phyloP scores from a whole-genome alignment of 2,329 filamentous ascomycete genomes.

The Xylaria sp. region DNA sequence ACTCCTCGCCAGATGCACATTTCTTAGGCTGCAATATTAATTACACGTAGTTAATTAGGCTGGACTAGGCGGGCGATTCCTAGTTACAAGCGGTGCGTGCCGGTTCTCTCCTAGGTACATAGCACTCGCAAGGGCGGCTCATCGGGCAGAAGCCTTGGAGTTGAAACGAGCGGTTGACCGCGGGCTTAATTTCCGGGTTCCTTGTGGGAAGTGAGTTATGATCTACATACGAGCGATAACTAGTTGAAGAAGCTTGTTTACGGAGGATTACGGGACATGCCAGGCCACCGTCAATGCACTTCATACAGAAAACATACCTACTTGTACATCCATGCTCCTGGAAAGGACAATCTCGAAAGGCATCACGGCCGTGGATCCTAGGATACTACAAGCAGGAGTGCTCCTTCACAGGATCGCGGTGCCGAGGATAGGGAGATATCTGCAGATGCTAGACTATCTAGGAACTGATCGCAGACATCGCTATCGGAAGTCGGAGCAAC shows the following conservation, averaged over 20 bases:
- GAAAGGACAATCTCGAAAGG: neutral
- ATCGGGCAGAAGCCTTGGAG: neutral
- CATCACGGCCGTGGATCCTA: neutral
- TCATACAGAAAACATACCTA: too few relatives aligned
- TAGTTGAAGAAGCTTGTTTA: neutral
- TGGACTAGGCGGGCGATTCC: neutral
- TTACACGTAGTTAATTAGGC: neutral
- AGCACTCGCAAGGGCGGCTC: neutral
- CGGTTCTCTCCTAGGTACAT: neutral
- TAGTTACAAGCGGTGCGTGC: neutral
- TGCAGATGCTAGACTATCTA: neutral
- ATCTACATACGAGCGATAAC: neutral
- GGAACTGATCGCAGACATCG: neutral
- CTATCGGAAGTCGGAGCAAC: neutral
- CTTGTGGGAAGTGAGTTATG: neutral
- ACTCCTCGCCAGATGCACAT: neutral
- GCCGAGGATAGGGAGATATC: neutral
- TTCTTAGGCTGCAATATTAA: neutral
- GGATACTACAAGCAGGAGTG: neutral
- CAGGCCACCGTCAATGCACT: conserved; percentile 2
- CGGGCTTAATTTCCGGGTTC: neutral
- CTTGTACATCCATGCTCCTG: neutral
- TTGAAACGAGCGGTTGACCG: neutral
- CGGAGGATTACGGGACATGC: neutral
- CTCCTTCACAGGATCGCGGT: neutral